Conservation (phyloP, 441 rosid species). For the Aquilaria agallochum region DNA sequence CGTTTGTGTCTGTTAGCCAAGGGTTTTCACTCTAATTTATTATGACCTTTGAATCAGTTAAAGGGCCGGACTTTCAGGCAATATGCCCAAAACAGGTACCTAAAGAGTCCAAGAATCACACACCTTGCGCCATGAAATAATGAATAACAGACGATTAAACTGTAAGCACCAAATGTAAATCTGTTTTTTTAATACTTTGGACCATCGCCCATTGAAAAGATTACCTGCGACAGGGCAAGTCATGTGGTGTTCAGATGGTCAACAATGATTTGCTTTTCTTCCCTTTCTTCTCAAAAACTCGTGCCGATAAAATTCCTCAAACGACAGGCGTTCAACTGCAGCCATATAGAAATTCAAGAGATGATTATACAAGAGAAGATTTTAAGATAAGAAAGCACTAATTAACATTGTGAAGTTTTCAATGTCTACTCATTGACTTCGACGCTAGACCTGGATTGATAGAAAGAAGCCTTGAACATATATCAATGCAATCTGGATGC, state of each 20-base stretch:
- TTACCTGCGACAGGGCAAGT: background rate
- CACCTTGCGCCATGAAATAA: too few relatives aligned
- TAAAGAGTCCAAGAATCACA: too few relatives aligned
- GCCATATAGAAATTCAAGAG: conserved; percentile 11
- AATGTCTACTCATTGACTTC: background rate
- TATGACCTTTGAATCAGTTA: too few relatives aligned
- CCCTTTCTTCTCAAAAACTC: conserved; percentile 32
- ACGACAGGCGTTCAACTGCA: conserved; percentile 54
- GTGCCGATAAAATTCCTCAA: conserved; percentile 55
- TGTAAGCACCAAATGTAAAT: too few relatives aligned
- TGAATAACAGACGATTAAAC: too few relatives aligned
- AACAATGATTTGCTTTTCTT: background rate
- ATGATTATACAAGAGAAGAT: background rate
- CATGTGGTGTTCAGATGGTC: conserved; percentile 1
- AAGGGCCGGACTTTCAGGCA: too few relatives aligned
- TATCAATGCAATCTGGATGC: conserved; percentile 56
- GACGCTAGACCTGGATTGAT: conserved; percentile 43
- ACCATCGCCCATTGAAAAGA: background rate
- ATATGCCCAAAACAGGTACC: too few relatives aligned
- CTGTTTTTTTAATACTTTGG: too few relatives aligned
- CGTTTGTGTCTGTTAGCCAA: too few relatives aligned
- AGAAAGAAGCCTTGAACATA: conserved; percentile 58
- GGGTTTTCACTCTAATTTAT: too few relatives aligned
- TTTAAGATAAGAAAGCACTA: background rate
- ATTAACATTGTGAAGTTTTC: too few relatives aligned